Evolutionary conservation across 2,329 filamentous ascomycete genomes (phyloP), one percentile per base, ranked within the genome.

Genomic region (Herpotrichia juniperi): DNA sequence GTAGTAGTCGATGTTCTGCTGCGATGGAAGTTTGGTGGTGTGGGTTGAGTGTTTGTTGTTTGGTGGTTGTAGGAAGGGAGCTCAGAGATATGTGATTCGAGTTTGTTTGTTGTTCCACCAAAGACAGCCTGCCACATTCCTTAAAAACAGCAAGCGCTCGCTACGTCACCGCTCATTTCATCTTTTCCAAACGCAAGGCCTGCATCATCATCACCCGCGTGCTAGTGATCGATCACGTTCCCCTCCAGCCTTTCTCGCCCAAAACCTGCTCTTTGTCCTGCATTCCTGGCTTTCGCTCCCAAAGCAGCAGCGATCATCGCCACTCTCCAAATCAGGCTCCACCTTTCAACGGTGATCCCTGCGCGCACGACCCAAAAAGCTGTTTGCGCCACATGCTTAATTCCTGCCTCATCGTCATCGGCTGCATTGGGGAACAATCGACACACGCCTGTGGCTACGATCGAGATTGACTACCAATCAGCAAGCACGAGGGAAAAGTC

Each of bases 311-410:
- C 42, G 48, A 51, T 51, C 42, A 28, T 7, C 43, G 11, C 49
- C 21, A 6, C 8, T 9, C 10, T 48, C 44, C 32, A 10, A 46
- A 52, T 45, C 25, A n/a, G 31, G 31, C 12, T 24, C 12, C 35
- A 17, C 21, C 2, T 6, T 21, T 24, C 32, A 30, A 9, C 21
- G 17, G 5, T 42, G 9, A 30, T 43, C 28, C 42, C 42, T 40
- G 50, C 16, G 31, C 25, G 17, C 16, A 19, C 14, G n/a, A 21
- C 35, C n/a, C n/a, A n/a, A n/a, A n/a, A n/a, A n/a, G n/a, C n/a
- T 22, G 45, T 51, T 48, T 19, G 48, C 48, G 55, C 55, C 55
- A 57, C 55, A 57, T 37, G 42, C 35, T 49, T 53, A 53, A 42
- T 28, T 54, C 28, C 22, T 10, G 11, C 17, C 12, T n/a, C 31